phyloP scores from a whole-genome alignment of 257 asterid genomes.

The Solanum lycopersicoides region DNA sequence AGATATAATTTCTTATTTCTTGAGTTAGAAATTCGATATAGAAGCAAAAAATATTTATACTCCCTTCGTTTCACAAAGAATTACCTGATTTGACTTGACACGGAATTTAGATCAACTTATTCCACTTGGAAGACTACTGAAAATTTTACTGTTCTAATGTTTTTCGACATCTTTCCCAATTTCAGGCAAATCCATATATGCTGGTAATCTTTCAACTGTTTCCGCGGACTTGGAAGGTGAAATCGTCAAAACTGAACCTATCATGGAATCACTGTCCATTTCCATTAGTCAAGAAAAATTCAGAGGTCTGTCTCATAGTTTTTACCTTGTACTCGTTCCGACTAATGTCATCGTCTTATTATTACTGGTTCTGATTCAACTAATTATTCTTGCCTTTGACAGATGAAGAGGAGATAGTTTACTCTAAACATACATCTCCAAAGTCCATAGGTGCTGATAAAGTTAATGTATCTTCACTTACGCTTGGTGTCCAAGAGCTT shows the following conservation, averaged over 20 bases:
- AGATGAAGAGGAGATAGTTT: neutral
- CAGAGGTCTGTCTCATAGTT: neutral
- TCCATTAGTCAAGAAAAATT: neutral
- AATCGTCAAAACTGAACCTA: neutral
- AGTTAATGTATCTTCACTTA: neutral
- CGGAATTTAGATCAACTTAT: neutral
- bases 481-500: neutral
- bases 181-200: conserved; percentile 15
- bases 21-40: neutral
- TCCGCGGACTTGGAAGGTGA: neutral
- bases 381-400: neutral
- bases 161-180: neutral
- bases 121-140: neutral
- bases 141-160: neutral
- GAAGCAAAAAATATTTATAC: neutral
- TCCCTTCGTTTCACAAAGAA: no score
- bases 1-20: neutral
- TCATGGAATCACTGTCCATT: neutral
- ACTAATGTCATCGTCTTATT: neutral
- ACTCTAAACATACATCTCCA: neutral
- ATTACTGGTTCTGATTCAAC: neutral
- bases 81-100: no score
- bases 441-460: neutral
- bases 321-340: neutral
- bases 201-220: neutral